A percentile compares a stretch with the other conserved stretches of the same genome.
phyloP scores from a whole-genome alignment of 2,329 filamentous ascomycete species.

The Xylariaceae sp. region DNA sequence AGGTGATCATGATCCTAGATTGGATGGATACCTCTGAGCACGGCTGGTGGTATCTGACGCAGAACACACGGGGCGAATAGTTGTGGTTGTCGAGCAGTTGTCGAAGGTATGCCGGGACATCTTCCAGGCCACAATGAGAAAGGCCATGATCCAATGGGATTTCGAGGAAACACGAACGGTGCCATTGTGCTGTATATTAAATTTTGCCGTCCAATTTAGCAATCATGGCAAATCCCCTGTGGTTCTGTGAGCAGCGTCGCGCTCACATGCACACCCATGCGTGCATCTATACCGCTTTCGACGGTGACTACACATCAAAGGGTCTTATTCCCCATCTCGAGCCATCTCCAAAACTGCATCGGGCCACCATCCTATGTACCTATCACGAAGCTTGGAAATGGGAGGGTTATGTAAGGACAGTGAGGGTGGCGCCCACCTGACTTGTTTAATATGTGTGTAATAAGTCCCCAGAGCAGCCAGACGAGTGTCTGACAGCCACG shows the following conservation, averaged over 20 bases:
- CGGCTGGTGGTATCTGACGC: too few relatives aligned
- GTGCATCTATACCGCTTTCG: conserved; percentile 17
- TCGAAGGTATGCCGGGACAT: conserved; percentile 13
- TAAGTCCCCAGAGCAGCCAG: background rate
- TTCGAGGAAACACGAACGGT: conserved; percentile 7
- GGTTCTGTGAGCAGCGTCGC: conserved; percentile 14
- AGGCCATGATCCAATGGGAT: conserved; percentile 11
- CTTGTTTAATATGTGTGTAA: conserved; percentile 6
- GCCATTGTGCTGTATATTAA: conserved; percentile 18
- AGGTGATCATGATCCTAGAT: too few relatives aligned
- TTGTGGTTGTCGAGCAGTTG: too few relatives aligned
- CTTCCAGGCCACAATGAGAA: conserved; percentile 11
- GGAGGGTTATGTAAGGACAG: too few relatives aligned
- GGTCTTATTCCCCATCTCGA: conserved; percentile 15
- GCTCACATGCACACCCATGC: conserved; percentile 16
- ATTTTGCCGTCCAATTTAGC: conserved; percentile 20
- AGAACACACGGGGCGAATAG: too few relatives aligned
- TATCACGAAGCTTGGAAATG: background rate
- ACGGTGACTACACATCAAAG: conserved; percentile 8
- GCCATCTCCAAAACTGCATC: conserved; percentile 5
- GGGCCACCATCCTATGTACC: conserved; percentile 2
- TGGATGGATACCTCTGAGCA: too few relatives aligned
- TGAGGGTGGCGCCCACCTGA: conserved; percentile 6
- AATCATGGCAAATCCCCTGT: conserved; percentile 7
- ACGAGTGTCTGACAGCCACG: background rate